Evolutionary conservation across 768 basidiomycete genomes (phyloP), one percentile per base, ranked within the genome.

Genomic region (Amyloporia xantha): DNA sequence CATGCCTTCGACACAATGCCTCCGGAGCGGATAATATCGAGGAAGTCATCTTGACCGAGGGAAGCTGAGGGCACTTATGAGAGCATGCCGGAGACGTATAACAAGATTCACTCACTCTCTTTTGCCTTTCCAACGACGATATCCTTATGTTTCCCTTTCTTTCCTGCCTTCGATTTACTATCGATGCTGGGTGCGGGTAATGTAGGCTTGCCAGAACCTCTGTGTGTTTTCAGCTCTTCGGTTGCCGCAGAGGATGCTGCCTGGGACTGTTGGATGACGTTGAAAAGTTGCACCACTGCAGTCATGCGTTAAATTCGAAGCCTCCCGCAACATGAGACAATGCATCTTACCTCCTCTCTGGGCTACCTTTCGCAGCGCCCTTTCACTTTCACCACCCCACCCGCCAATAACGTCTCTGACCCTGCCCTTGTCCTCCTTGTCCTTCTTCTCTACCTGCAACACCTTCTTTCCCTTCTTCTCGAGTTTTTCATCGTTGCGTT

Each of bases 351-450:
- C 87, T 67, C 87, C 87, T 63, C 87, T 72, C 68, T 84, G 96
- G 54, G 84, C 95, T 65, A 78, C 90, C 73, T 86, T 97, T 64
- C 77, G 79, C 59, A 82, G 71, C 51, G 76, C 84, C 65, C 78
- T 78, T 70, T 84, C 91, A 66, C 78, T 79, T 65, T 88, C 86
- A 11, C 77, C 85, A 25, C 87, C 93, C 93, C 92, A 96, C 36
- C 91, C 91, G 49, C 83, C 89, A 62, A 87, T 90, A 13, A 81
- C 79, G 62, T 86, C 83, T 35, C 69, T 76, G 54, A 86, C 74
- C 49, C 79, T 70, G 11, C 79, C 78, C 53, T 71, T 80, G 54
- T 87, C 86, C 54, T 87, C 85, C 54, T 75, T 84, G 53, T 82
- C 85, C 61, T 81, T 86, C 64, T 73, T 80, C 59, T 87, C 88